A percentile compares a stretch with the other conserved stretches of the same genome.
These are phyloP conservation scores for Stentor coeruleus DNA, from an alignment of 73 alveolate species.

Conservation along the genomic window DNA sequence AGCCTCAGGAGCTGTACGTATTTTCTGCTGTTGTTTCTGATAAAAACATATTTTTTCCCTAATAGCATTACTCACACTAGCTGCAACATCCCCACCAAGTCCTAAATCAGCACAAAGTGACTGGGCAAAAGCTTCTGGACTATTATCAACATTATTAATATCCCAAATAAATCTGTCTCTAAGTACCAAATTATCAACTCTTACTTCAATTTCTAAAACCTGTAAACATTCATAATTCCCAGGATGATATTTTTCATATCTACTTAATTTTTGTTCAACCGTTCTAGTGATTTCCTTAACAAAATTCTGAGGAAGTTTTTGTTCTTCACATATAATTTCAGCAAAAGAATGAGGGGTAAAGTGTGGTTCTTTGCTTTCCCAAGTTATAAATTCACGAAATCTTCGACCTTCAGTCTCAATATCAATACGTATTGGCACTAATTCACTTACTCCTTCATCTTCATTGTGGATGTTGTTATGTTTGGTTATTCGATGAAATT, in stretches of 20 bases:
- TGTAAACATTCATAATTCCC: constrained; percentile 74
- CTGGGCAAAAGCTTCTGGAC: constrained; percentile 88
- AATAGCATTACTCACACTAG: constrained; percentile 70
- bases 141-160: constrained; percentile 72
- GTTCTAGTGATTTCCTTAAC: constrained; percentile 66
- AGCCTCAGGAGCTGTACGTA: background rate
- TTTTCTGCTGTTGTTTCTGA: constrained; percentile 37
- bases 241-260: constrained; percentile 60
- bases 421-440: constrained; percentile 77
- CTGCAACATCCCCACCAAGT: constrained; percentile 75
- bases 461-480: constrained; percentile 48
- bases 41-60: constrained; percentile 73
- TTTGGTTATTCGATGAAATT: constrained; percentile 28
- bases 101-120: constrained; percentile 82
- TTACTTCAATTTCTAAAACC: constrained; percentile 65
- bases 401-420: constrained; percentile 81
- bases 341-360: constrained; percentile 72
- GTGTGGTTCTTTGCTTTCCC: constrained; percentile 87
- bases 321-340: constrained; percentile 69
- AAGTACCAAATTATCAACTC: constrained; percentile 68
- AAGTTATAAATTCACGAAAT: constrained; percentile 64
- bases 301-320: constrained; percentile 54
- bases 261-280: constrained; percentile 67
- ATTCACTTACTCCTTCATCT: constrained; percentile 65
- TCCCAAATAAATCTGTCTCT: constrained; percentile 91